phyloP scores from a whole-genome alignment of 2,329 filamentous ascomycete species.

The Colletotrichum tofieldiae region DNA sequence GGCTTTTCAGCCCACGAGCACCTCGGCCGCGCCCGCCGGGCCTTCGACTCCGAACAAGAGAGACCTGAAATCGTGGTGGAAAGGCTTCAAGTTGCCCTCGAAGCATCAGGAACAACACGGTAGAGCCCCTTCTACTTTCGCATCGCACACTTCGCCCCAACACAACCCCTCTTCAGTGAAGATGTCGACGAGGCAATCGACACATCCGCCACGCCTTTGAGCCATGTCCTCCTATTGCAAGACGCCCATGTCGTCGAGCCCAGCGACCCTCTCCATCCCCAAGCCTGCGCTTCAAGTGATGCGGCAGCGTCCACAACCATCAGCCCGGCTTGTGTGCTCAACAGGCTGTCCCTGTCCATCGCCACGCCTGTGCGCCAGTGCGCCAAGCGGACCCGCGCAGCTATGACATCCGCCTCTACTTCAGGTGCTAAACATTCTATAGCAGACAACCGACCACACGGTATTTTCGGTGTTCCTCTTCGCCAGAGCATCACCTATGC shows the following conservation, averaged over 20 bases:
- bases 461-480: slow-evolving; percentile 95
- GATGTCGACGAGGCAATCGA: slow-evolving; percentile 38
- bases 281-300: slow-evolving; percentile 42
- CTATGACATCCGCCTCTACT: slow-evolving; percentile 33
- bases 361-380: slow-evolving; percentile 37
- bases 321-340: slow-evolving; percentile 13
- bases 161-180: slow-evolving; percentile 42
- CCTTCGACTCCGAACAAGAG: slow-evolving; percentile 85
- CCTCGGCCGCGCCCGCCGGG: slow-evolving; percentile 31
- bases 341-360: slow-evolving; percentile 40
- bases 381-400: slow-evolving; percentile 36
- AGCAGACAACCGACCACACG: slow-evolving; percentile 69
- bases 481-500: slow-evolving; percentile 97
- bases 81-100: slow-evolving; percentile 84
- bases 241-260: slow-evolving; percentile 34
- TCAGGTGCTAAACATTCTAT: slow-evolving; percentile 44
- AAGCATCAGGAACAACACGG: slow-evolving; percentile 71
- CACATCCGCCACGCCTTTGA: slow-evolving; percentile 31
- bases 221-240: slow-evolving; percentile 32
- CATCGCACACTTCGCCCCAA: slow-evolving; percentile 17
- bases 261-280: slow-evolving; percentile 1
- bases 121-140: slow-evolving; percentile 60
- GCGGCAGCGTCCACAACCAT: slow-evolving; percentile 31
- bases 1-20: slow-evolving; percentile 39
- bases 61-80: slow-evolving; percentile 97